Percentiles rank a stretch among this genome's conserved stretches.
These are phyloP conservation scores for Nitzschia palea DNA, from an alignment of 108 stramenopile species.

Conservation along the genomic window DNA sequence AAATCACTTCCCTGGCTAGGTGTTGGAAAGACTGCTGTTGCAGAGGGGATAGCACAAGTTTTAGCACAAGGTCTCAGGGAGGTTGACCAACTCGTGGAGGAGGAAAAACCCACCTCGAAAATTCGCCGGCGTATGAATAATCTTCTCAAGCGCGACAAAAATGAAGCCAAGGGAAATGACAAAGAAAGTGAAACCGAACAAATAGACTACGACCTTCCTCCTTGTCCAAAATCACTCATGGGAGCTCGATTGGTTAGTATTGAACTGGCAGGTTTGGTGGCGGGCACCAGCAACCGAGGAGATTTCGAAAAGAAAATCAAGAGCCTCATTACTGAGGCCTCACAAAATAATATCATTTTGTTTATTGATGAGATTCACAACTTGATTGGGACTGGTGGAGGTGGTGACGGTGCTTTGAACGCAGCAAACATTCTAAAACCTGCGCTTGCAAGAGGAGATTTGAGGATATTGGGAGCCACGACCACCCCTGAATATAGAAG, in stretches of 20 bases:
- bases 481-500: conserved; percentile 86
- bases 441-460: conserved; percentile 79
- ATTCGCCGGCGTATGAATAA: conserved; percentile 21
- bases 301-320: conserved; percentile 88
- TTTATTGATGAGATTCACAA: conserved; percentile 89
- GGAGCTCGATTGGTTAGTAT: conserved; percentile 69
- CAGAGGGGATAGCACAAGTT: conserved; percentile 83
- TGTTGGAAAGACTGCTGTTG: conserved; percentile 89
- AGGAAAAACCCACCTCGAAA: conserved; percentile 14
- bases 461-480: conserved; percentile 84
- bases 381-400: conserved; percentile 83
- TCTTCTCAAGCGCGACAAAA: conserved; percentile 2
- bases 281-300: conserved; percentile 81
- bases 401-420: conserved; percentile 87
- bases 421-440: conserved; percentile 91
- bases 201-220: conserved; percentile 58
- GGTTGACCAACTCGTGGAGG: conserved; percentile 5
- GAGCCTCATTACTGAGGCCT: conserved; percentile 69
- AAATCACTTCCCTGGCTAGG: conserved; percentile 33
- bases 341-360: conserved; percentile 65
- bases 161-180: conserved; percentile 8
- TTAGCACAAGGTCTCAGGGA: conserved; percentile 44
- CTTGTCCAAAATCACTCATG: conserved; percentile 61
- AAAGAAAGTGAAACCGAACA: conserved; percentile 41
- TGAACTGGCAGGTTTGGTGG: conserved; percentile 75